Percentiles rank a stretch among this genome's conserved stretches.
These are phyloP conservation scores for Peronosclerospora sorghi DNA, from an alignment of 352 stramenopile species.

Conservation along the genomic window DNA sequence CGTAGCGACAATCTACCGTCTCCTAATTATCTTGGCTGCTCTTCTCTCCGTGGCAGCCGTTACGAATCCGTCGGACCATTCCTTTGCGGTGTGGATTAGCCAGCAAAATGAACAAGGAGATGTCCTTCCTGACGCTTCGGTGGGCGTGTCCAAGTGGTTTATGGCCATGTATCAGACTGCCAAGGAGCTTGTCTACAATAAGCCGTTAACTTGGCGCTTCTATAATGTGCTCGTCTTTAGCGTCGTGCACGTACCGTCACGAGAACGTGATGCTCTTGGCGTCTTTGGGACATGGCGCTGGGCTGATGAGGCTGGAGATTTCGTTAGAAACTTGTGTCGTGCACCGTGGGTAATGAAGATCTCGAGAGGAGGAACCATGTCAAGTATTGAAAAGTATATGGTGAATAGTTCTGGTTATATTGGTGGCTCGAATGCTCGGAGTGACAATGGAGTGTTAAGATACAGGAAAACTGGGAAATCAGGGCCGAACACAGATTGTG, in stretches of 20 bases:
- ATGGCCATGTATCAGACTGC: conserved; percentile 60
- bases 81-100: too few species aligned
- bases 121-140: conserved; percentile 27
- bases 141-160: conserved; percentile 55
- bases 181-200: conserved; percentile 50
- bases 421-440: not conserved
- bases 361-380: conserved; percentile 36
- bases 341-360: conserved; percentile 37
- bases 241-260: conserved; percentile 46
- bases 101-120: conserved; percentile 33
- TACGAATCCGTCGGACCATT: too few species aligned
- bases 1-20: too few species aligned
- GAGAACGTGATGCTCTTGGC: conserved; percentile 57
- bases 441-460: conserved; percentile 5
- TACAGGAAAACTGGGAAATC: conserved; percentile 6
- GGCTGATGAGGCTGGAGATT: conserved; percentile 37
- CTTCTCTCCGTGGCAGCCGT: conserved; percentile 16
- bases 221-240: conserved; percentile 56
- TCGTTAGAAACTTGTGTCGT: conserved; percentile 34
- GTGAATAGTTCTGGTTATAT: conserved; percentile 7
- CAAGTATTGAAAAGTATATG: conserved; percentile 43
- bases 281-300: conserved; percentile 61
- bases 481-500: conserved; percentile 1
- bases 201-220: conserved; percentile 46
- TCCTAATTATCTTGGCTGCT: conserved; percentile 7